phyloP scores from a whole-genome alignment of 495 filamentous ascomycete genomes.

The Penicillium odoratum region DNA sequence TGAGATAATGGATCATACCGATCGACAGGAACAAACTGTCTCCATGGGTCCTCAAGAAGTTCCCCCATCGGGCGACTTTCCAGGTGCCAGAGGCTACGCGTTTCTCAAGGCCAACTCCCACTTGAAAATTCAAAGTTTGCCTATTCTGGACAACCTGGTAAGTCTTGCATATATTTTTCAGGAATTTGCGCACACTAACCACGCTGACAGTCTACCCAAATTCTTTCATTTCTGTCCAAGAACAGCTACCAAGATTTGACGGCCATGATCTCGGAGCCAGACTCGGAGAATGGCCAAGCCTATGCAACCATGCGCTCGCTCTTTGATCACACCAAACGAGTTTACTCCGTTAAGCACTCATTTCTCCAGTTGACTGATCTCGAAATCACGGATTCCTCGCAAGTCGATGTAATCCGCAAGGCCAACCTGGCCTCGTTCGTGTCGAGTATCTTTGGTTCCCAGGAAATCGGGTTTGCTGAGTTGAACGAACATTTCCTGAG shows the following conservation, averaged over 20 bases:
- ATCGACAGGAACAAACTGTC: slow-evolving; percentile 47
- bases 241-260: slow-evolving; percentile 72
- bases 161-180: neutral
- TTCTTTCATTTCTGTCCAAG: slow-evolving; percentile 66
- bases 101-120: slow-evolving; percentile 57
- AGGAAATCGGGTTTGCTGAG: slow-evolving; percentile 80
- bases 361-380: slow-evolving; percentile 74
- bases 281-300: slow-evolving; percentile 76
- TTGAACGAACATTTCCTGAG: slow-evolving; percentile 82
- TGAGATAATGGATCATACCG: slow-evolving; percentile 50
- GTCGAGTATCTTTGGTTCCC: slow-evolving; percentile 76
- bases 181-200: slow-evolving; percentile 7
- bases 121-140: slow-evolving; percentile 66
- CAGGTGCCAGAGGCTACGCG: slow-evolving; percentile 38
- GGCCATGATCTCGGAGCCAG: slow-evolving; percentile 66
- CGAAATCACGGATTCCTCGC: slow-evolving; percentile 64
- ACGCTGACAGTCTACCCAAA: slow-evolving; percentile 61
- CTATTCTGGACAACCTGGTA: slow-evolving; percentile 73
- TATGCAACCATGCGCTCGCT: slow-evolving; percentile 76
- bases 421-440: slow-evolving; percentile 87
- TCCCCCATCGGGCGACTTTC: slow-evolving; percentile 30
- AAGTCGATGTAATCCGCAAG: slow-evolving; percentile 76
- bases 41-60: slow-evolving; percentile 41
- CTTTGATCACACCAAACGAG: slow-evolving; percentile 77
- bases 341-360: slow-evolving; percentile 68